Base-by-base conservation (phyloP, 2,329 filamentous ascomycete species). In the Biscogniauxia sp. region DNA sequence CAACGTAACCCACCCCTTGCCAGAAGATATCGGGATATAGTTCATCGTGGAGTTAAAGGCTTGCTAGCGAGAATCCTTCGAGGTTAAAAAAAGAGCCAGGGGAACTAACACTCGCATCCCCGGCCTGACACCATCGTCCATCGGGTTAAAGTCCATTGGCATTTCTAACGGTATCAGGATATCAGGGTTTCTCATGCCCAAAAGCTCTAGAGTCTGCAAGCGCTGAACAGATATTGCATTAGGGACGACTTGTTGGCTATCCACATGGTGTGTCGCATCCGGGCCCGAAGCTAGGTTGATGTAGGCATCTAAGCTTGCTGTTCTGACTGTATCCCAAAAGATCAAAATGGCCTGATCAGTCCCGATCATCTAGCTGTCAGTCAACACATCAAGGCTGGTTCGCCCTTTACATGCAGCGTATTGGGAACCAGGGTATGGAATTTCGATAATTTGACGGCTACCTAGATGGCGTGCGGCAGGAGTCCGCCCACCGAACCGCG, bases 371-470 rank as follows among this genome's bases (percentile, higher is more conserved):
- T 55, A 50, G 19, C 57, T 57, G 20, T 55, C 45, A 2, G 32
- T 56, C 32, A 32, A 28, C 17, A 59, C 52, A 6, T 57, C 50
- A 20, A 57, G 54, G 23, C 59, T 62, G 28, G 37, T 19, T n/a
- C 60, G 23, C 1, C 25, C 8, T 37, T 60, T 51, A 15, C 37
- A 50, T 2, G 50, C 25, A 3, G 50, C 37, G 37, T 61, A 58
- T 17, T 26, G 37, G 8, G 58, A 61, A 5, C 58, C 58, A 26
- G 61, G 13, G 23, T 58, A 63, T n/a, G 61, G 28, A 63, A 6
- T 58, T 58, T 28, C 55, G 60, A 26, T 63, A 63, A 23, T 58
- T 58, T n/a, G 51, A 55, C 20, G 58, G 53, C 4, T 61, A n/a
- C n/a, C n/a, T n/a, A 26, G 25, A 63, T 56, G 11, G 58, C 55